phyloP scores from a whole-genome alignment of 306 rosid genomes.

The Cucurbita pepo region DNA sequence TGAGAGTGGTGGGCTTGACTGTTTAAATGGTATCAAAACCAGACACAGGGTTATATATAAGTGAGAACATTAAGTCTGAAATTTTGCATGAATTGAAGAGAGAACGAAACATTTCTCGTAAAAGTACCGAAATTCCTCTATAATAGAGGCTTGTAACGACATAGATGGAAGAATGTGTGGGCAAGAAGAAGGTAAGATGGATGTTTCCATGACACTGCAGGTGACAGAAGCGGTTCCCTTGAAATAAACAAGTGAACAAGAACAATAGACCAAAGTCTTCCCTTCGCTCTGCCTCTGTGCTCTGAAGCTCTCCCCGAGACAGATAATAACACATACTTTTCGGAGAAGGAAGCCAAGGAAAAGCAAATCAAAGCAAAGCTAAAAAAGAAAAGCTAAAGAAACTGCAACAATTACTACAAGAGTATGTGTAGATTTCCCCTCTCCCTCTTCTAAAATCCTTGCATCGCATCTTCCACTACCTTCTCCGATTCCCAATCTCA shows the following conservation, averaged over 20 bases:
- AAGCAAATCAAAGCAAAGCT: neutral
- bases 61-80: too few relatives aligned
- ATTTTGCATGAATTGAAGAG: too few relatives aligned
- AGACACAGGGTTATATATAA: too few relatives aligned
- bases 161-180: too few relatives aligned
- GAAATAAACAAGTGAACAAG: constrained; percentile 11
- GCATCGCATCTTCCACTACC: neutral
- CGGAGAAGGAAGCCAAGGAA: neutral
- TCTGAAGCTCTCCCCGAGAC: neutral
- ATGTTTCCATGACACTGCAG: constrained; percentile 3
- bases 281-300: neutral
- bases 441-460: neutral
- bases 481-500: neutral
- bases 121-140: too few relatives aligned
- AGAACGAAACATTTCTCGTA: too few relatives aligned
- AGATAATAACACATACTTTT: neutral
- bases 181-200: neutral
- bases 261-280: constrained; percentile 3
- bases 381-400: neutral
- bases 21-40: too few relatives aligned
- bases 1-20: too few relatives aligned
- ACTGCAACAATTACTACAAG: neutral
- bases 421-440: neutral
- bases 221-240: constrained; percentile 11
- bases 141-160: too few relatives aligned